Percentiles rank a stretch among this genome's conserved stretches.
phyloP scores from a whole-genome alignment of 495 filamentous ascomycete genomes.

The Neurospora sp. region DNA sequence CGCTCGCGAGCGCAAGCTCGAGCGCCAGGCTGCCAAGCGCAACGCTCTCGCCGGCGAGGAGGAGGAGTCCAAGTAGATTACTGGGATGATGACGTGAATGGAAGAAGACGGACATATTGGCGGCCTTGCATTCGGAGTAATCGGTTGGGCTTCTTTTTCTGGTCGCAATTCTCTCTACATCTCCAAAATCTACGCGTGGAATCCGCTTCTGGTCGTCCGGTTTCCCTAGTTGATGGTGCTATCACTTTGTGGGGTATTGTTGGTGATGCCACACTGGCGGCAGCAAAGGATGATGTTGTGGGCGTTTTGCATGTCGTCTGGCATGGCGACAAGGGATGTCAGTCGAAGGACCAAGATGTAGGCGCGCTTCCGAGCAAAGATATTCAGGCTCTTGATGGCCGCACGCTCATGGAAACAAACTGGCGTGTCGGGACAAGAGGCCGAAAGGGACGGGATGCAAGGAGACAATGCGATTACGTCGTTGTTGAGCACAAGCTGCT shows the following conservation, averaged over 20 bases:
- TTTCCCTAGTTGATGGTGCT: slow-evolving; percentile 10
- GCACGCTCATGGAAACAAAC: neutral
- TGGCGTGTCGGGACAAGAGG: neutral
- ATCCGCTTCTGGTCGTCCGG: slow-evolving; percentile 9
- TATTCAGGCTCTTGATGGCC: neutral
- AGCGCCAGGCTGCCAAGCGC: slow-evolving; percentile 83
- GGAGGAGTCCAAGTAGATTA: slow-evolving; percentile 46
- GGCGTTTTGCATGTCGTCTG: slow-evolving; percentile 43
- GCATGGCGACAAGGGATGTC: slow-evolving; percentile 6
- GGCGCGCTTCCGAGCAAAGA: neutral
- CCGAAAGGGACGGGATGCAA: neutral
- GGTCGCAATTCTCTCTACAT: slow-evolving; percentile 35
- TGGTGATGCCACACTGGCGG: slow-evolving; percentile 11
- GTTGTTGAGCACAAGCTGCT: neutral
- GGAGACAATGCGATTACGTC: slow-evolving; percentile 1
- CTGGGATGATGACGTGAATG: slow-evolving; percentile 22
- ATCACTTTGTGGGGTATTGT: slow-evolving; percentile 8
- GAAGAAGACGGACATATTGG: slow-evolving; percentile 31
- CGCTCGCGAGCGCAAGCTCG: slow-evolving; percentile 88
- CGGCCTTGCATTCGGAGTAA: slow-evolving; percentile 47
- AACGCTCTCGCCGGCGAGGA: slow-evolving; percentile 65
- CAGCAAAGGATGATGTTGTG: slow-evolving; percentile 19
- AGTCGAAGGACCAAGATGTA: neutral
- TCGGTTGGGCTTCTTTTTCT: slow-evolving; percentile 42
- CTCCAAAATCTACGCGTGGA: slow-evolving; percentile 21